Base-by-base conservation (phyloP, 768 basidiomycete species). In the Strobilomyces dryophilus region DNA sequence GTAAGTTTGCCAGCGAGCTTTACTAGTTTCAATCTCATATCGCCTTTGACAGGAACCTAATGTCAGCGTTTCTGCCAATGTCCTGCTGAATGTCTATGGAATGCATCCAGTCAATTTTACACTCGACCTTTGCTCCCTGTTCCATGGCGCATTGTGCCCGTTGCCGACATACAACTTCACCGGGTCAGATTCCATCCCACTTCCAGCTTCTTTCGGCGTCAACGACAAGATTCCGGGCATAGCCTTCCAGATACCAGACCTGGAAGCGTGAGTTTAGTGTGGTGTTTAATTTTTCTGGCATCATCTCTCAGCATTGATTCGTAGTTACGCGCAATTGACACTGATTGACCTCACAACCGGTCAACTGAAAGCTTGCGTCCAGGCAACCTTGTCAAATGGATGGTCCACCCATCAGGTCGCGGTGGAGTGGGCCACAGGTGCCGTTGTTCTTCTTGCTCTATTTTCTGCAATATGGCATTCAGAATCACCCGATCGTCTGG, bases 311-410 rank as follows among this genome's bases (percentile, higher is more conserved):
- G 6, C 35, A 21, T 41, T 39, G 10, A 42, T 24, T 42, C 32
- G 15, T 45, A 69, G 63, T 36, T 93, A 82, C 62, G 93, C 84
- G 0, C 88, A 92, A 61, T 73, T 98, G 49, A 79, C 84, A 6
- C 77, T 95, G 37, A 80, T 74, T 3, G 82, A 90, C 56, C 78
- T 83, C 31, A 73, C 74, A 45, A 89, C 90, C 6, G 85, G 87
- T 45, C 67, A 81, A 8, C 76, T 90, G 56, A 90, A 86, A 49
- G 92, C 93, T 0, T 99, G 95, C 62, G 79, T 99, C 8, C 92
- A 95, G 68, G 83, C 93, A 17, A 95, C 93, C 2, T 74, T 98
- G 11, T 86, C 91, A 17, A 99, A 99, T 66, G 95, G 95, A 10
- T 85, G 85, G 80, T 89, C 93, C 1, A 79, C 84, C 1, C 83